A percentile compares a stretch with the other conserved stretches of the same genome.
Evolutionary conservation across 805 yeast genomes (phyloP).

Genomic region (Ogataea parapolymorpha): DNA sequence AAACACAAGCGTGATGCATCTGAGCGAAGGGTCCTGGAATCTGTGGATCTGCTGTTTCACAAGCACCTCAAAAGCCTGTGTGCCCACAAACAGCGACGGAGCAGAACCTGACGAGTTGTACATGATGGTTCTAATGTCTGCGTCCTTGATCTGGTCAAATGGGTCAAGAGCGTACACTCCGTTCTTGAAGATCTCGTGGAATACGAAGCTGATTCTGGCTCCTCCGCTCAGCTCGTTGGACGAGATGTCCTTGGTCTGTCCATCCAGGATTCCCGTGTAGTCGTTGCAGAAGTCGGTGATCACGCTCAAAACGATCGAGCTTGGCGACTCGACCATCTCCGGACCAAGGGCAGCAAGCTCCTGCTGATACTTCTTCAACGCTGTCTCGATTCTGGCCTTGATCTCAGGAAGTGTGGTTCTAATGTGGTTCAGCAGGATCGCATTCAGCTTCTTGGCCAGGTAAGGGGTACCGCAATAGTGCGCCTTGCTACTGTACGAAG

Average conservation of each 20-base stretch:
- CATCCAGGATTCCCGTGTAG: constrained; percentile 85
- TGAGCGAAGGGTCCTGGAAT: constrained; percentile 88
- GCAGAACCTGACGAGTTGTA: constrained; percentile 96
- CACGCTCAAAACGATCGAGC: constrained; percentile 83
- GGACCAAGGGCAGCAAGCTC: constrained; percentile 83
- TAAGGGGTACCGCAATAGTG: constrained; percentile 99
- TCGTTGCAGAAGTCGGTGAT: constrained; percentile 92
- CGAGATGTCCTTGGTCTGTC: constrained; percentile 86
- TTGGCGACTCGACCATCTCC: constrained; percentile 83
- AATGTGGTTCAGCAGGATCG: constrained; percentile 85
- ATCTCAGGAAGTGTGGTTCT: constrained; percentile 88
- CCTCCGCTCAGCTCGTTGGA: constrained; percentile 94
- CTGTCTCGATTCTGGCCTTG: constrained; percentile 81
- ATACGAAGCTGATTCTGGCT: constrained; percentile 94
- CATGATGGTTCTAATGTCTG: constrained; percentile 94
- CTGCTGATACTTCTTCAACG: constrained; percentile 76
- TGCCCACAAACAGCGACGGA: constrained; percentile 94
- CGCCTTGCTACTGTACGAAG: constrained; percentile 88
- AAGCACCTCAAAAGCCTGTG: constrained; percentile 93
- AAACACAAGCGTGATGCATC: constrained; percentile 86
- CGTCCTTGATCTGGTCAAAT: constrained; percentile 91
- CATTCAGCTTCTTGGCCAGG: constrained; percentile 86
- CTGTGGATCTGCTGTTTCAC: constrained; percentile 91
- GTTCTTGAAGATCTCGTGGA: constrained; percentile 92
- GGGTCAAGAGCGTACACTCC: constrained; percentile 93